Percentiles rank a stretch among this genome's conserved stretches.
Evolutionary conservation across 148 eudicot species (phyloP).

Genomic region (Cornus florida): DNA sequence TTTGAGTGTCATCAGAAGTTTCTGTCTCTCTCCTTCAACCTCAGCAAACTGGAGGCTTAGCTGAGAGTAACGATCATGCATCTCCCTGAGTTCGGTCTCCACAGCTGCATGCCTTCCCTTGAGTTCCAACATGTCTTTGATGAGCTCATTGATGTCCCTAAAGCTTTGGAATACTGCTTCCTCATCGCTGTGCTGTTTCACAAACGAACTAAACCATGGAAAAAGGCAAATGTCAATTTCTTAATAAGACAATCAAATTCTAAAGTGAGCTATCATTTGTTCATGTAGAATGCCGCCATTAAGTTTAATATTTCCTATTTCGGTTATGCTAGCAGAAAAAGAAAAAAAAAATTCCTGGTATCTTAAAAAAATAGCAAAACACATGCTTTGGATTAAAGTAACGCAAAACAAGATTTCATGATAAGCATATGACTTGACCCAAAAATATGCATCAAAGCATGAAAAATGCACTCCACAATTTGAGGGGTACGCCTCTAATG

Average conservation of each 20-base stretch:
- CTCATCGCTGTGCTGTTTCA: slow-evolving; percentile 90
- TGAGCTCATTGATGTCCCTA: slow-evolving; percentile 85
- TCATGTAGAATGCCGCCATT: neutral
- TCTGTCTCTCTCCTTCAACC: slow-evolving; percentile 97
- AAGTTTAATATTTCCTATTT: too few species aligned
- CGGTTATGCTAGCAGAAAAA: neutral
- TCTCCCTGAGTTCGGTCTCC: slow-evolving; percentile 76
- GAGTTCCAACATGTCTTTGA: slow-evolving; percentile 77
- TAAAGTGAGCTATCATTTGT: neutral
- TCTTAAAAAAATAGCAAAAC: slow-evolving; percentile 2
- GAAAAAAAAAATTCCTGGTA: slow-evolving; percentile 1
- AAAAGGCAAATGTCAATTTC: neutral
- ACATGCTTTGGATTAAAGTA: neutral
- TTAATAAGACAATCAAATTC: neutral
- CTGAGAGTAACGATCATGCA: slow-evolving; percentile 90
- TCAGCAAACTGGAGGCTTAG: slow-evolving; percentile 90
- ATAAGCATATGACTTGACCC: neutral
- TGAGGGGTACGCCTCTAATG: neutral
- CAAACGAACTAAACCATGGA: slow-evolving; percentile 61
- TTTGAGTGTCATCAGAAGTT: slow-evolving; percentile 76
- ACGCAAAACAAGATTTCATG: neutral
- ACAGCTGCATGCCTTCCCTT: slow-evolving; percentile 55
- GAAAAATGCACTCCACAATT: neutral
- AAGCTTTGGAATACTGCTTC: slow-evolving; percentile 89
- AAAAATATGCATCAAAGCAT: slow-evolving; percentile 4